Evolutionary conservation across 225 moss, liverwort and hornwort genomes (phyloP).

Genomic region (Polytrichum commune): DNA sequence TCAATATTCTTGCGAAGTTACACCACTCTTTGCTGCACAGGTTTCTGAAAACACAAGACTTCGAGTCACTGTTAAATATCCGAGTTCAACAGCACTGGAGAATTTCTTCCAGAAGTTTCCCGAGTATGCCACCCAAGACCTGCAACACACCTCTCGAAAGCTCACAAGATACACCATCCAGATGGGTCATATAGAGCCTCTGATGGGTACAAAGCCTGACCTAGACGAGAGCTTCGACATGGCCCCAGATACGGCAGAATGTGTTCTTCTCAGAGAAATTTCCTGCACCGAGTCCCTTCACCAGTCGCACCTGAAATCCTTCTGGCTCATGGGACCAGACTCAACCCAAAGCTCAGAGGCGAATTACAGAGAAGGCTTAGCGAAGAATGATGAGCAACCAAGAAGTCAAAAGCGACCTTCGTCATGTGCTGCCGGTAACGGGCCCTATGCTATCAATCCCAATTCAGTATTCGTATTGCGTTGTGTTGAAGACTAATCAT

Average conservation of each 20-base stretch:
- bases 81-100: constrained; percentile 27
- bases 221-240: constrained; percentile 23
- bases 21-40: constrained; percentile 10
- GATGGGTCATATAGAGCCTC: constrained; percentile 11
- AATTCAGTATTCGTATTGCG: too few relatives aligned
- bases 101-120: constrained; percentile 29
- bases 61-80: constrained; percentile 30
- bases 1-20: too few relatives aligned
- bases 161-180: constrained; percentile 8
- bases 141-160: neutral
- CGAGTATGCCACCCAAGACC: constrained; percentile 6
- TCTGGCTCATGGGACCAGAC: constrained; percentile 33
- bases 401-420: too few relatives aligned
- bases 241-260: constrained; percentile 28
- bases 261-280: constrained; percentile 18
- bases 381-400: too few relatives aligned
- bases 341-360: constrained; percentile 26
- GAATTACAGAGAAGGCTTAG: constrained; percentile 4
- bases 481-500: too few relatives aligned
- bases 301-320: constrained; percentile 47
- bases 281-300: constrained; percentile 40
- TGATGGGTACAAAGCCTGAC: constrained; percentile 32
- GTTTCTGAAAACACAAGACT: constrained; percentile 35
- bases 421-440: too few relatives aligned
- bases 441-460: too few relatives aligned